Conservation (phyloP, 768 basidiomycete genomes). For the Sistotremastrum suecicum region DNA sequence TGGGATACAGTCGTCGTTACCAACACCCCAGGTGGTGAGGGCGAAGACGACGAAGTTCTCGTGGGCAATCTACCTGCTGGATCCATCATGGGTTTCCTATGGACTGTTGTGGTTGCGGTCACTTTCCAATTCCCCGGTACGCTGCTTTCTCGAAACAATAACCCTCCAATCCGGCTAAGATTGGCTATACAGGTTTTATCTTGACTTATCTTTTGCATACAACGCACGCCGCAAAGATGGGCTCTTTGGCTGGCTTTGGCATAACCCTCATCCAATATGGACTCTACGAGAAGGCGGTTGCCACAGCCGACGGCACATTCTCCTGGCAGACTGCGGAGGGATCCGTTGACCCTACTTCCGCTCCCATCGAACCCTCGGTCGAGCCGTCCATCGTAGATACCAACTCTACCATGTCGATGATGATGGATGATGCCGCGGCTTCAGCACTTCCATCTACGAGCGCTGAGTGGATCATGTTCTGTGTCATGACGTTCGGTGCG, state of each 20-base stretch:
- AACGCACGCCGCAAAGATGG: slow-evolving; percentile 85
- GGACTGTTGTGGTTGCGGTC: slow-evolving; percentile 85
- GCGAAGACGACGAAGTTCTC: slow-evolving; percentile 63
- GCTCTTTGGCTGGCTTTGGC: slow-evolving; percentile 90
- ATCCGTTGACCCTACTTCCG: too few relatives aligned
- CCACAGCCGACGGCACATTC: too few relatives aligned
- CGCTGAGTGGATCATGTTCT: slow-evolving; percentile 89
- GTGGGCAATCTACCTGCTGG: slow-evolving; percentile 82
- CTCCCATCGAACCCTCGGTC: too few relatives aligned
- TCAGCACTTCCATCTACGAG: slow-evolving; percentile 24
- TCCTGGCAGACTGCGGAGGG: too few relatives aligned
- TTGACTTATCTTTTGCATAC: slow-evolving; percentile 90
- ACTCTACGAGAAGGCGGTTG: slow-evolving; percentile 19
- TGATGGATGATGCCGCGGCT: slow-evolving; percentile 5
- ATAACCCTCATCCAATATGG: slow-evolving; percentile 95
- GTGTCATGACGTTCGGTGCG: slow-evolving; percentile 79
- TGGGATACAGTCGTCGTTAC: slow-evolving; percentile 95
- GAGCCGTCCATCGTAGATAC: too few relatives aligned
- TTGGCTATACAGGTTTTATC: slow-evolving; percentile 33
- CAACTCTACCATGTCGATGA: slow-evolving; percentile 1
- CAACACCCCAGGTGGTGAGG: slow-evolving; percentile 21
- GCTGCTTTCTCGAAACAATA: too few relatives aligned
- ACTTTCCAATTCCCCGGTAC: slow-evolving; percentile 89
- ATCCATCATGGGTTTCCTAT: slow-evolving; percentile 73
- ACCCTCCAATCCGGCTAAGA: too few relatives aligned